Evolutionary conservation across 2,329 filamentous ascomycete species (phyloP).

Genomic region (Dothistroma septosporum): DNA sequence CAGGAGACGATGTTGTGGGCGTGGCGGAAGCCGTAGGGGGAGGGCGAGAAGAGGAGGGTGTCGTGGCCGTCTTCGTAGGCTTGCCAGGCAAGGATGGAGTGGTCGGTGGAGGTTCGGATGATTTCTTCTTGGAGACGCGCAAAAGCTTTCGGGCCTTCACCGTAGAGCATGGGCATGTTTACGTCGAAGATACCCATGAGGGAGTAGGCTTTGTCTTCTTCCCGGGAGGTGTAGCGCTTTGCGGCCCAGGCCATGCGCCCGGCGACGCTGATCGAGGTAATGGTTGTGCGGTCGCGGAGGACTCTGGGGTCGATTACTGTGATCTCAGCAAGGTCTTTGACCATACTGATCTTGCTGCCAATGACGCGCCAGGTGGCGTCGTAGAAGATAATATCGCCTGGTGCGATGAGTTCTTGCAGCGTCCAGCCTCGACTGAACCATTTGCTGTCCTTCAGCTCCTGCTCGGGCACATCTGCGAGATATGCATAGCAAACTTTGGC

Average conservation of each 20-base stretch:
- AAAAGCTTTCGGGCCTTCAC: conserved; percentile 26
- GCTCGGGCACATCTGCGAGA: conserved; percentile 18
- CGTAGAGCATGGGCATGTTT: conserved; percentile 28
- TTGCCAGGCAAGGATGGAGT: conserved; percentile 25
- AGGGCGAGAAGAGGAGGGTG: conserved; percentile 17
- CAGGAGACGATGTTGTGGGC: conserved; percentile 21
- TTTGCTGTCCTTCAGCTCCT: conserved; percentile 9
- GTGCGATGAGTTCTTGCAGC: conserved; percentile 25
- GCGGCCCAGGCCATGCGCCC: conserved; percentile 23
- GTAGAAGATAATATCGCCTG: conserved; percentile 22
- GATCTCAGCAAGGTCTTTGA: conserved; percentile 24
- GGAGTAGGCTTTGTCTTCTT: conserved; percentile 25
- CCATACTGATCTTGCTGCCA: conserved; percentile 20
- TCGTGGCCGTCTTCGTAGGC: conserved; percentile 19
- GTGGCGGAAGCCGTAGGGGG: conserved; percentile 18
- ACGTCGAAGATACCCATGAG: conserved; percentile 28
- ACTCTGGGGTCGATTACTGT: conserved; percentile 31
- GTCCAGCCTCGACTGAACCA: conserved; percentile 27
- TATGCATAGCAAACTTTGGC: conserved; percentile 37
- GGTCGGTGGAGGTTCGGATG: conserved; percentile 24
- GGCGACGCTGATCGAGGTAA: conserved; percentile 18
- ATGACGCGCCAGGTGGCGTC: conserved; percentile 12
- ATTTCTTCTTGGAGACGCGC: conserved; percentile 29
- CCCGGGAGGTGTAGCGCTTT: conserved; percentile 13
- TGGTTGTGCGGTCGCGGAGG: conserved; percentile 13